Evolutionary conservation across 768 basidiomycete genomes (phyloP).

Genomic region (Pluteus cervinus): DNA sequence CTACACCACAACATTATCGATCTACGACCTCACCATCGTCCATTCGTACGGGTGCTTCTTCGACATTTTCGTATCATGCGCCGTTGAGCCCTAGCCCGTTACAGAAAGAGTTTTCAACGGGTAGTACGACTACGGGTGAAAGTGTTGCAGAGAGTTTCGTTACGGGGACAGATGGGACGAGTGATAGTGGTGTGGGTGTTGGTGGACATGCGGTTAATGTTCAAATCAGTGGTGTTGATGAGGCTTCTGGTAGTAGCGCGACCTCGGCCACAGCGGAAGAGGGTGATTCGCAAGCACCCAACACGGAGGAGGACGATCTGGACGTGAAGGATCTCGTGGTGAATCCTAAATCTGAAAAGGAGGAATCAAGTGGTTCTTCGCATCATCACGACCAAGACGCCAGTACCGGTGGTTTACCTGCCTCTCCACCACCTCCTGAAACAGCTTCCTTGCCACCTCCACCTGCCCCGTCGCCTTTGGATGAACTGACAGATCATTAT

Average conservation of each 20-base stretch:
- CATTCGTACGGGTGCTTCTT: constrained; percentile 41
- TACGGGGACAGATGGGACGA: not conserved
- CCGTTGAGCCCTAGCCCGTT: constrained; percentile 60
- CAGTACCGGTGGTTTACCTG: too few relatives aligned
- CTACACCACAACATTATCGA: constrained; percentile 23
- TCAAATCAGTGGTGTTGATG: constrained; percentile 13
- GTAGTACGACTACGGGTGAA: constrained; percentile 18
- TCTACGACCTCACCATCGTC: constrained; percentile 46
- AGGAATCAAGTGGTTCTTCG: too few relatives aligned
- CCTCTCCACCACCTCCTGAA: too few relatives aligned
- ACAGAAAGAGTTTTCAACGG: constrained; percentile 53
- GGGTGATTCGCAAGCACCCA: too few relatives aligned
- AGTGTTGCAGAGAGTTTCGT: constrained; percentile 9
- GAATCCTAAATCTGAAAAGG: too few relatives aligned
- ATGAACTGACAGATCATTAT: constrained; percentile 54
- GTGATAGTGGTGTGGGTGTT: constrained; percentile 13
- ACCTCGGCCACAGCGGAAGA: constrained; percentile 10
- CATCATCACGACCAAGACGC: too few relatives aligned
- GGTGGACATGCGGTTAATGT: constrained; percentile 1
- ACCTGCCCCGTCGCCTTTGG: too few relatives aligned
- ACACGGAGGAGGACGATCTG: too few relatives aligned
- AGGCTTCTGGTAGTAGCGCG: too few relatives aligned
- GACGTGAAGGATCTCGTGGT: too few relatives aligned
- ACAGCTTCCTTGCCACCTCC: too few relatives aligned
- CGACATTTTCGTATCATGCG: constrained; percentile 46